A percentile compares a stretch with the other conserved stretches of the same genome.
Conservation (phyloP, 345 rosid species). For the Mallotus nudiflorus region DNA sequence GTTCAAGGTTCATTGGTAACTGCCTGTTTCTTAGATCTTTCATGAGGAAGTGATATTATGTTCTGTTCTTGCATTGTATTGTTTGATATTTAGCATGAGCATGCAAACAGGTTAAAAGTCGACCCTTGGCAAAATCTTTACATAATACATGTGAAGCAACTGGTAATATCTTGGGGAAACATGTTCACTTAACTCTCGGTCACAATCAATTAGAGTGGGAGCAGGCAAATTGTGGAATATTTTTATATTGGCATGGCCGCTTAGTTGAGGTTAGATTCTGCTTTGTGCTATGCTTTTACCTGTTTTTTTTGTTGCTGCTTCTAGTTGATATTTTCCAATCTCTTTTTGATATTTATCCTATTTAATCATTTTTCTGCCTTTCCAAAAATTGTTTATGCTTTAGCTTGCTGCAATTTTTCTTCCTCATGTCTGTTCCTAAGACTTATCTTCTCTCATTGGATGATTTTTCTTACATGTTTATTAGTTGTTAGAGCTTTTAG, state of each 20-base stretch:
- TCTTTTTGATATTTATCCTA: background rate
- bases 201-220: constrained; percentile 42
- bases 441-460: background rate
- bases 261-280: constrained; percentile 34
- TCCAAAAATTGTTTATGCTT: background rate
- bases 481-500: background rate
- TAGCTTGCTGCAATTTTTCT: background rate
- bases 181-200: constrained; percentile 33
- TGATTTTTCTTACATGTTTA: background rate
- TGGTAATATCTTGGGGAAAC: constrained; percentile 26
- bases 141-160: constrained; percentile 22
- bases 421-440: background rate
- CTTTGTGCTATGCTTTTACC: background rate
- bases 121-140: constrained; percentile 30
- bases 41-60: background rate
- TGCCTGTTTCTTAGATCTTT: constrained; percentile 3
- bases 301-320: background rate
- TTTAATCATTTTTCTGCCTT: background rate
- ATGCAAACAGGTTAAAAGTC: constrained; percentile 31
- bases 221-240: constrained; percentile 36
- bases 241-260: constrained; percentile 43
- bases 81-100: constrained; percentile 13
- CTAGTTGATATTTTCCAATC: background rate
- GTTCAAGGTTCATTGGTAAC: constrained; percentile 41
- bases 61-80: background rate